Evolutionary conservation across 2,329 filamentous ascomycete genomes (phyloP).

Genomic region (Bipolaris zeicola): DNA sequence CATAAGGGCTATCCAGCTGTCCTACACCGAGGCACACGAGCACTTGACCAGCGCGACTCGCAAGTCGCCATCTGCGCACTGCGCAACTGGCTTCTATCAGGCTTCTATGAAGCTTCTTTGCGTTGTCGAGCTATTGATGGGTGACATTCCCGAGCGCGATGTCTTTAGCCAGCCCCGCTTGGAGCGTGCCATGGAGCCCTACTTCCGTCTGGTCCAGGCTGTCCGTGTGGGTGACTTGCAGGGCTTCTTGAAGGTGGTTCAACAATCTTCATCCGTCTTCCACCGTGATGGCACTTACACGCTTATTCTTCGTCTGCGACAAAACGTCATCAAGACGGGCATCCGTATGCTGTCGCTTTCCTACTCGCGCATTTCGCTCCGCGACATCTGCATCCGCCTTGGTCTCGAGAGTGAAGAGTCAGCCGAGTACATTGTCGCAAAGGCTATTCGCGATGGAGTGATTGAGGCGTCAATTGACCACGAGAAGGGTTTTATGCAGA

Average conservation of each 20-base stretch:
- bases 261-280: constrained; percentile 81
- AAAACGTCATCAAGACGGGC: constrained; percentile 99
- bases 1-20: constrained; percentile 93
- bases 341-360: constrained; percentile 99
- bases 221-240: constrained; percentile 96
- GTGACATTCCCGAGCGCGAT: constrained; percentile 93
- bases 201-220: constrained; percentile 91
- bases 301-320: constrained; percentile 87
- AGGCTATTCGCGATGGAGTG: constrained; percentile 95
- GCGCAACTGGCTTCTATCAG: constrained; percentile 92
- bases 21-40: constrained; percentile 95
- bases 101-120: constrained; percentile 95
- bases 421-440: constrained; percentile 98
- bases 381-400: constrained; percentile 95
- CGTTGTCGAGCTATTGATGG: constrained; percentile 96
- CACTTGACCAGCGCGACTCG: constrained; percentile 91
- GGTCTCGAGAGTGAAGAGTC: constrained; percentile 95
- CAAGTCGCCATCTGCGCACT: constrained; percentile 88
- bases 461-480: constrained; percentile 95
- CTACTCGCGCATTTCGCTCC: constrained; percentile 94
- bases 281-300: constrained; percentile 94
- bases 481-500: constrained; percentile 97
- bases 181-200: constrained; percentile 86
- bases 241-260: constrained; percentile 87
- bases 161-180: constrained; percentile 89